Evolutionary conservation across 2,329 filamentous ascomycete genomes (phyloP), one percentile per base, ranked within the genome.

Genomic region (Alternaria gansuensis): DNA sequence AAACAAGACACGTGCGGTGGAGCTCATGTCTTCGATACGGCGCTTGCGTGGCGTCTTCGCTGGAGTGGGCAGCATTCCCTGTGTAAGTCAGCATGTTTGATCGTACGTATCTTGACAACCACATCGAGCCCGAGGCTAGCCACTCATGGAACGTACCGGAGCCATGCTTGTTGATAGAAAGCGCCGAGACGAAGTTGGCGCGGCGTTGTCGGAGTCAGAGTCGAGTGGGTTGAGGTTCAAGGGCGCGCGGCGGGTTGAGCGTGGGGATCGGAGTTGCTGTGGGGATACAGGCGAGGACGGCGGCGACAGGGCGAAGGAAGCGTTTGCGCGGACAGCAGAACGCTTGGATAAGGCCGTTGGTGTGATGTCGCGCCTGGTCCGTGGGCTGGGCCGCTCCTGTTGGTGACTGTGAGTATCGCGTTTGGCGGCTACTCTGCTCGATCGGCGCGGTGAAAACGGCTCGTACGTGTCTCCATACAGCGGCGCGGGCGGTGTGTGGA

Each of bases 11-110:
- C 86, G 83, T 28, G 85, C 82, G 34, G 84, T 82, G 5, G 79
- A 72, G 49, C 80, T 77, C 51, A 83, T 69, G 28, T 64, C 61
- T 21, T 61, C 57, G 82, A 78, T 13, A 75, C 69, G 71, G 63
- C 84, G 84, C 80, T 90, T 91, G 76, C 84, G 84, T 3, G 86
- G 91, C 3, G 91, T 94, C 80, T 93, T 93, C 64, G 87, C 85
- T 2, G 91, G 91, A 3, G 91, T 94, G 14, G 89, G 90, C 44
- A 93, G 85, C 84, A 91, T 90, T 63, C 81, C 83, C 54, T 67
- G 53, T 14, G 24, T 13, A 9, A 24, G 43, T 65, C 48, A 65
- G 60, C 34, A 58, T 37, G 7, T 40, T 41, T 21, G 26, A n/a
- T 6, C 21, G 8, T 29, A 44, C 10, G 26, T 34, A n/a, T 37